These are phyloP conservation scores for Macrophomina phaseolina DNA, from an alignment of 2,329 filamentous ascomycete species.

Conservation along the genomic window DNA sequence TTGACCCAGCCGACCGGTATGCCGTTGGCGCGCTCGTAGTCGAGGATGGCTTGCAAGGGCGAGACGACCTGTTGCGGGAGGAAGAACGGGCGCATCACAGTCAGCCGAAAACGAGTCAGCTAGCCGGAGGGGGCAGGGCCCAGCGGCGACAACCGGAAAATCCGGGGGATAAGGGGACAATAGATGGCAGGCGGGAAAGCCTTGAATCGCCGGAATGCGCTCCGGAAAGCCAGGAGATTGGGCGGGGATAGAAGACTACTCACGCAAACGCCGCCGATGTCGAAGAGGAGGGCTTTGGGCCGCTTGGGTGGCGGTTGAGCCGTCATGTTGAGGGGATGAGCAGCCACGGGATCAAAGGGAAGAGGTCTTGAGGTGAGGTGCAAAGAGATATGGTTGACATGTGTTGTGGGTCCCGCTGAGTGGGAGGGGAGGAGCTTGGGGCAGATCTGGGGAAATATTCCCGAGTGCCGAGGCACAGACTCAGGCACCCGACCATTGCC, in stretches of 20 bases:
- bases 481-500: neutral
- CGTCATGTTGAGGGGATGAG: conserved; percentile 3
- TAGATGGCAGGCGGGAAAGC: neutral
- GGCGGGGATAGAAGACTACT: conserved; percentile 48
- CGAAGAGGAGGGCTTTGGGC: conserved; percentile 68
- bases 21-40: conserved; percentile 78
- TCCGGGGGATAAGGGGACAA: too few species aligned
- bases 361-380: conserved; percentile 4
- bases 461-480: conserved; percentile 18
- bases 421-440: conserved; percentile 8
- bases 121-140: neutral
- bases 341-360: neutral
- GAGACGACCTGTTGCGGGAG: conserved; percentile 71
- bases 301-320: neutral
- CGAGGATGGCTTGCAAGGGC: conserved; percentile 89
- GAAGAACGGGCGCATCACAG: too few species aligned
- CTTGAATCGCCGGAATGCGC: neutral
- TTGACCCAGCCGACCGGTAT: conserved; percentile 93
- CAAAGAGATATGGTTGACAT: conserved; percentile 1
- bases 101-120: conserved; percentile 1
- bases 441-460: conserved; percentile 20
- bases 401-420: conserved; percentile 9
- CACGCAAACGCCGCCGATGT: conserved; percentile 97
- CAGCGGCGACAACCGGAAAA: too few species aligned
- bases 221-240: conserved; percentile 23